Evolutionary conservation across 140 eudicot species (phyloP), one percentile per base, ranked within the genome.

Genomic region (Senecio squalidus): DNA sequence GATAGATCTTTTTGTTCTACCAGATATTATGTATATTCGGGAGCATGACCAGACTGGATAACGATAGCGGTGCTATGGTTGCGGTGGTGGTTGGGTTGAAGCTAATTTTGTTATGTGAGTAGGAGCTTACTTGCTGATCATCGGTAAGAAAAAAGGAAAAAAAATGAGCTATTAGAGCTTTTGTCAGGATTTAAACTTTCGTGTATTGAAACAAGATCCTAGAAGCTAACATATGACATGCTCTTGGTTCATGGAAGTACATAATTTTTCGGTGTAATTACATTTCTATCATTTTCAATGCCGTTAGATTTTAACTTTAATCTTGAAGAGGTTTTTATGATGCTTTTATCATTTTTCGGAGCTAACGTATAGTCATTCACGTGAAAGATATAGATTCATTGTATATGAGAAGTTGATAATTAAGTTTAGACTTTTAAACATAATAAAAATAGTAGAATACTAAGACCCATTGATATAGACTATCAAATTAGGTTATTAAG

Each of bases 61-160:
- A 62, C 34, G 58, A 52, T 22, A 53, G 50, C 13, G 48, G 29
- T 23, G 13, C 33, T 4, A 34, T 39, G 55, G 62, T n/a, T 33
- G 49, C 3, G 64, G 55, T 66, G 59, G 74, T 40, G 58, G 53
- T 52, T 51, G n/a, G 60, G 66, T 56, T 0, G 69, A 44, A 51
- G 81, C 64, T 38, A 50, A 22, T 34, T 66, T 55, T 30, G 75
- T 66, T 55, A 52, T 39, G 55, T 5, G 57, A 40, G 36, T 66
- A 39, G 43, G 68, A 70, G 72, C 75, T 72, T 65, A 49, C 72
- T 46, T 53, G 76, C 52, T 34, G 67, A 63, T 65, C 60, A 5
- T 44, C 17, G 28, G 26, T 50, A 36, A 38, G 49, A 60, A 71
- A 62, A 15, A n/a, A n/a, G n/a, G n/a, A n/a, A n/a, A n/a, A n/a